Base-by-base conservation (phyloP, 352 stramenopile genomes). In the Phytophthora meadii region DNA sequence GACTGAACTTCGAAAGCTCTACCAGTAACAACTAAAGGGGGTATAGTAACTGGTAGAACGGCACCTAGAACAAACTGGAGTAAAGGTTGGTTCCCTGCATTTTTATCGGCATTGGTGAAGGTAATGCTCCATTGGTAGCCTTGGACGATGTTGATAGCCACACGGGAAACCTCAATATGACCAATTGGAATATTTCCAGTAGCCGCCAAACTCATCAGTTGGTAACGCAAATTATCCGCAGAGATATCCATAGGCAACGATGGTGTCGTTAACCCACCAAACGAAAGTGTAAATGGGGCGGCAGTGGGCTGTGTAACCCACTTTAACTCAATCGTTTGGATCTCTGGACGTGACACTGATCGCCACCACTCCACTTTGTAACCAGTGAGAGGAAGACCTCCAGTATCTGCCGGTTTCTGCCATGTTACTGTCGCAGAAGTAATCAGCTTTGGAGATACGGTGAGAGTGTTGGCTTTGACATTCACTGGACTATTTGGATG, bases 321-420 rank as follows among this genome's bases (percentile, higher is more conserved):
- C 60, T 83, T 88, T 52, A 96, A 81, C 59, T 91, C 89, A 25
- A 97, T 86, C 41, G 90, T 82, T 63, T 97, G 93, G 34, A 96
- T 76, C 51, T 97, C 90, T 0, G 73, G 61, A 11, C 65, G 65
- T 1, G 76, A 79, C 7, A 70, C 68, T 5, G 61, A 68, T 14
- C 81, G 79, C 83, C 87, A 96, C 86, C 84, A 96, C 65, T 97
- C 90, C 2, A 97, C 70, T 41, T 79, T 81, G 66, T 95, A 96
- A 46, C 84, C 89, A 15, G 79, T 81, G n/a, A 97, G 48, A 0
- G 76, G 41, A 2, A 89, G 68, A 0, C 89, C 89, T 2, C 88
- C 88, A 22, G 78, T 81, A 4, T 77, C 46, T 7, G 79, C 55
- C 3, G 88, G 88, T 12, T 79, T 69, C 47, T 88, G 79, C 90